Evolutionary conservation across 2,329 filamentous ascomycete genomes (phyloP), one percentile per base, ranked within the genome.

Genomic region (Beauveria brongniartii): DNA sequence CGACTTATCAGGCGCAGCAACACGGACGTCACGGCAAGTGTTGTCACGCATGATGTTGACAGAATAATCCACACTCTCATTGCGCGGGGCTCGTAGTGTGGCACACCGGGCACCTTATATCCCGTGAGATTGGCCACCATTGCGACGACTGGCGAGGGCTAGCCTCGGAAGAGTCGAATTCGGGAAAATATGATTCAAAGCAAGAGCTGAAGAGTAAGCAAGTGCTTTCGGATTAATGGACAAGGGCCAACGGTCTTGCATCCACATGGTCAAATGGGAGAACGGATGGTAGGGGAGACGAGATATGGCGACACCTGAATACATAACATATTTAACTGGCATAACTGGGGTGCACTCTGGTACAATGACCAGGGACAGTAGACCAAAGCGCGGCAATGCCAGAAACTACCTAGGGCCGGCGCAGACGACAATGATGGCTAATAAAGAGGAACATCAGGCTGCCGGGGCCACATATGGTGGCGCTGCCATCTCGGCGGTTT

Each of bases 1-100:
- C 78, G 75, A 60, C 75, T 75, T 30, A 74, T 59, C 5, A 80
- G 55, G 2, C 78, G 72, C 16, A 80, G 66, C n/a, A 44, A 67
- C 14, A 80, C 75, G 3, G 71, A 67, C 1, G 71, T 43, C 20
- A 75, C 63, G 2, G 77, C 74, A 28, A 80, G 67, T 7, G 73
- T 67, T 0, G 78, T 79, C 63, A 80, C 70, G 24, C 34, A 62
- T 10, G 60, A 57, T 18, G 55, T 56, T 30, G 53, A 61, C 10
- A 59, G 43, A 18, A 62, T 55, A 43, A 55, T 62, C 55, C 55
- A 55, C 26, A 30, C 34, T 57, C 60, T 53, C 60, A 62, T 52
- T 9, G 46, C 54, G 20, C 41, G 22, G 10, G 60, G 60, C 26
- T 44, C 54, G 34, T 62, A 62, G 34, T 57, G 44, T 8, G 60